Evolutionary conservation across 1,139 yeast genomes (phyloP).

Genomic region (Eremothecium coryli): DNA sequence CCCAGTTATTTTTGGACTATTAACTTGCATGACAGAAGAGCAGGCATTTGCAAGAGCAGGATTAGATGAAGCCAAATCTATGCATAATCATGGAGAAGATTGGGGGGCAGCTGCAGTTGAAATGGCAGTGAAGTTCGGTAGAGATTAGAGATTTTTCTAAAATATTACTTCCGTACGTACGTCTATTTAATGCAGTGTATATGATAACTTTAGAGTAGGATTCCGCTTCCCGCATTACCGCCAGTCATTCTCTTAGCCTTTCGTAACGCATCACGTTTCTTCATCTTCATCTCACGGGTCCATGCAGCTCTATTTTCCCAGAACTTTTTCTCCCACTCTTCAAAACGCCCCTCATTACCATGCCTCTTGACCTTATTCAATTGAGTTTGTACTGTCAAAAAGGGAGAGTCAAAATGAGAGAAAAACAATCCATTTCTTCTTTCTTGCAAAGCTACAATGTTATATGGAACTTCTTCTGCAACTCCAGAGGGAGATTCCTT

Average conservation of each 20-base stretch:
- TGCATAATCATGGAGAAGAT: constrained; percentile 95
- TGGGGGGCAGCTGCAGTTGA: constrained; percentile 99
- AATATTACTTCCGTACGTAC: neutral
- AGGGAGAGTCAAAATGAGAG: constrained; percentile 77
- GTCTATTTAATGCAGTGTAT: neutral
- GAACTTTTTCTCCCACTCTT: constrained; percentile 66
- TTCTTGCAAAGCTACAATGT: constrained; percentile 15
- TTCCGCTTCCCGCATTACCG: constrained; percentile 10
- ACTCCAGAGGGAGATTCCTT: constrained; percentile 12
- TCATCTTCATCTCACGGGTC: constrained; percentile 64
- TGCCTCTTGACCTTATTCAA: constrained; percentile 43
- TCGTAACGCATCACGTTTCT: constrained; percentile 65
- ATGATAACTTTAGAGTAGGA: constrained; percentile 6
- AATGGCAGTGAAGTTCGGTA: constrained; percentile 56
- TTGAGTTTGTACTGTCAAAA: constrained; percentile 75
- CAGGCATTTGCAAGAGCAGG: constrained; percentile 95
- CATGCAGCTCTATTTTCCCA: constrained; percentile 78
- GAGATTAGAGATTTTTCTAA: constrained; percentile 8
- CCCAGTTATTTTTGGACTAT: constrained; percentile 87
- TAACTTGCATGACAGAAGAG: constrained; percentile 87
- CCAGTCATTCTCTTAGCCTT: constrained; percentile 42
- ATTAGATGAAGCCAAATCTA: constrained; percentile 48
- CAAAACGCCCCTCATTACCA: constrained; percentile 35
- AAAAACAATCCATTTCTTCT: constrained; percentile 57
- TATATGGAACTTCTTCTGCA: constrained; percentile 9